These are phyloP conservation scores for Pichia thaimueangensis DNA, from an alignment of 805 yeast species.

Conservation along the genomic window DNA sequence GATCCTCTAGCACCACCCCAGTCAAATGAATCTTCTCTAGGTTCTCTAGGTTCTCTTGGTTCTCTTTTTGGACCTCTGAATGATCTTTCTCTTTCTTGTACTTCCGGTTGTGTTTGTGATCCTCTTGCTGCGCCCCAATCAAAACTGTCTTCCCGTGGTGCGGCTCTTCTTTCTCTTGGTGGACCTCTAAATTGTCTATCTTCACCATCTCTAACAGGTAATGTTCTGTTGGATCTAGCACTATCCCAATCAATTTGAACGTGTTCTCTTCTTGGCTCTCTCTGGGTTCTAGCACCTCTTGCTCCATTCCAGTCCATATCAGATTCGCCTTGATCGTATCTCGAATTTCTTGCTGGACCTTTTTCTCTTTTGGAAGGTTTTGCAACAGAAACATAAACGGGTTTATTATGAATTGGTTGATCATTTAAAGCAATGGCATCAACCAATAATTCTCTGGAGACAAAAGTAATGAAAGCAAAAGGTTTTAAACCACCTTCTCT, in stretches of 20 bases:
- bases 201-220: conserved; percentile 15
- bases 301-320: conserved; percentile 56
- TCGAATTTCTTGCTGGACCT: conserved; percentile 8
- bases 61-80: conserved; percentile 34
- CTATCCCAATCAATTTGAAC: conserved; percentile 57
- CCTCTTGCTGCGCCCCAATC: conserved; percentile 41
- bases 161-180: conserved; percentile 8
- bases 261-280: conserved; percentile 18
- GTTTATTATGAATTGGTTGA: conserved; percentile 42
- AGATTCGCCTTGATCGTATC: conserved; percentile 24
- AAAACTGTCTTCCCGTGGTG: conserved; percentile 31
- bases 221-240: conserved; percentile 32
- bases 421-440: conserved; percentile 43
- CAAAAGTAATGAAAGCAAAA: conserved; percentile 48
- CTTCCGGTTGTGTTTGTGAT: conserved; percentile 9
- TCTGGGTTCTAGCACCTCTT: conserved; percentile 33
- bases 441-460: conserved; percentile 40
- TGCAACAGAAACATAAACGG: conserved; percentile 50
- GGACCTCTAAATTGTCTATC: conserved; percentile 25
- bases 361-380: conserved; percentile 45
- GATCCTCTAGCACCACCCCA: conserved; percentile 47
- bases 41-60: conserved; percentile 33
- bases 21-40: conserved; percentile 41
- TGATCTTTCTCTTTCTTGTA: conserved; percentile 24
- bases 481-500: conserved; percentile 54